Conservation (phyloP, 306 rosid genomes). For the Styphnolobium japonicum region DNA sequence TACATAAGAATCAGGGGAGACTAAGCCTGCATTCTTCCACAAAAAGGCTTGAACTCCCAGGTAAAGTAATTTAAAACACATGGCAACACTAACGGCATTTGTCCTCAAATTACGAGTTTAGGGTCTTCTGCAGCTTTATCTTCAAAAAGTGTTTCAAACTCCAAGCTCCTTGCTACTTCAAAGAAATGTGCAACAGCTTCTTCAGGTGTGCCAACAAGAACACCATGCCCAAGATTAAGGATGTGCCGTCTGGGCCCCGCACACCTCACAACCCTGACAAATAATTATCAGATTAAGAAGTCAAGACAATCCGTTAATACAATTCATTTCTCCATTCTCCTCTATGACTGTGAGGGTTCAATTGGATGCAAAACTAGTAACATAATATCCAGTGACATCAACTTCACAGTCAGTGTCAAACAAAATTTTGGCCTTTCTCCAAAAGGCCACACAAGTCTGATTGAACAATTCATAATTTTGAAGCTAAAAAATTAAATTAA, state of each 20-base stretch:
- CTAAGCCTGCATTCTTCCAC: constrained; percentile 15
- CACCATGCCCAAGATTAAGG: constrained; percentile 95
- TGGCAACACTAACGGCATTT: background rate
- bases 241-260: constrained; percentile 94
- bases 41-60: constrained; percentile 18
- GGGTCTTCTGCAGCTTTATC: constrained; percentile 48
- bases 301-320: background rate
- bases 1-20: constrained; percentile 27
- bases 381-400: background rate
- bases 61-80: constrained; percentile 24
- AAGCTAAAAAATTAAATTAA: background rate
- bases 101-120: constrained; percentile 49
- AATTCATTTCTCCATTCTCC: background rate
- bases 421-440: background rate
- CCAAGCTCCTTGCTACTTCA: constrained; percentile 84
- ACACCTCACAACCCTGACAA: constrained; percentile 81
- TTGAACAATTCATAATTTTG: background rate
- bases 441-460: background rate
- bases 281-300: background rate
- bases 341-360: background rate
- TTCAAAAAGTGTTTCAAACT: constrained; percentile 53
- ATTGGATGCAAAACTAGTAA: background rate
- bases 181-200: constrained; percentile 97
- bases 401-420: background rate
- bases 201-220: constrained; percentile 91